These are phyloP conservation scores for Synchytrium microbalum DNA, from an alignment of 371 early-diverging fungal species.

Conservation along the genomic window DNA sequence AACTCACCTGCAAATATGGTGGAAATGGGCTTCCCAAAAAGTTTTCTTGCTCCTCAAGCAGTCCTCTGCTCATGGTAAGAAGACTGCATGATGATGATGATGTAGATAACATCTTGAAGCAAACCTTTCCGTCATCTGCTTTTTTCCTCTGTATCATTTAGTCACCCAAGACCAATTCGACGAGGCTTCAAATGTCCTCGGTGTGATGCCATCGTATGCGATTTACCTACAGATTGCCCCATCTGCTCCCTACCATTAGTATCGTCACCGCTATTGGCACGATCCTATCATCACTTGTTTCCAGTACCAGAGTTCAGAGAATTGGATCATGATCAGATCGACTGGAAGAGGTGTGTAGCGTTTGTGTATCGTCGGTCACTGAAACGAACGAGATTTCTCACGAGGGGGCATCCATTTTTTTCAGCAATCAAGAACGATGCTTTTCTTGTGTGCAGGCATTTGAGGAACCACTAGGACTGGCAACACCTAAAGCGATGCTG, in stretches of 20 bases:
- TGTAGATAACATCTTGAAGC: too few species aligned
- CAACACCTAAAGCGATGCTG: background rate
- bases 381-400: background rate
- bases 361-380: background rate
- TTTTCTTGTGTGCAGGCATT: constrained; percentile 27
- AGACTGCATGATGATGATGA: too few species aligned
- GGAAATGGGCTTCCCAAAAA: constrained; percentile 86
- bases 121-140: too few species aligned
- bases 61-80: constrained; percentile 78
- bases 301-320: constrained; percentile 55
- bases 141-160: constrained; percentile 20
- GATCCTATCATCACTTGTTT: constrained; percentile 94
- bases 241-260: constrained; percentile 87
- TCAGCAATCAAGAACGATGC: constrained; percentile 14
- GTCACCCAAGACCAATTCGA: constrained; percentile 68
- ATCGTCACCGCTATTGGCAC: constrained; percentile 83
- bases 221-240: constrained; percentile 87
- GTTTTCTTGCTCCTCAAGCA: constrained; percentile 46
- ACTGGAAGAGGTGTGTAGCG: constrained; percentile 8
- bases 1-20: constrained; percentile 61
- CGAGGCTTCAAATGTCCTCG: constrained; percentile 85
- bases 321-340: constrained; percentile 7
- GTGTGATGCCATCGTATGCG: constrained; percentile 76
- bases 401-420: constrained; percentile 1
- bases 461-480: background rate